Percentiles rank a stretch among this genome's conserved stretches.
phyloP scores from a whole-genome alignment of 2,329 filamentous ascomycete genomes.

The Onygenales sp. region DNA sequence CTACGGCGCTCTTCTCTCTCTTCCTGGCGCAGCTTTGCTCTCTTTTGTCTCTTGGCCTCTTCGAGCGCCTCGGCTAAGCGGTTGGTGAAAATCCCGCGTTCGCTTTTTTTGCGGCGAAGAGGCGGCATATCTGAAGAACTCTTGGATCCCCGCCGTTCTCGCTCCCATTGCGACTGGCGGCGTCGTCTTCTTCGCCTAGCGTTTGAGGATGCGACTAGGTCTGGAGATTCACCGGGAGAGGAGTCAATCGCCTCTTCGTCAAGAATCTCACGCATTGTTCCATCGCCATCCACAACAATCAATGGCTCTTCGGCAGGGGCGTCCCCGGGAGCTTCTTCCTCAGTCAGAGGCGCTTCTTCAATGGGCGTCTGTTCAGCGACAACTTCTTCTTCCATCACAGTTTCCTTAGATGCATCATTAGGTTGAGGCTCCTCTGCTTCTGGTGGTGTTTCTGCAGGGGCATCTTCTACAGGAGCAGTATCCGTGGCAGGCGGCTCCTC shows the following conservation, averaged over 20 bases:
- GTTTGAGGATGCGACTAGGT: background rate
- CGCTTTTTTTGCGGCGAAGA: slow-evolving; percentile 24
- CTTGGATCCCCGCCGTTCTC: slow-evolving; percentile 27
- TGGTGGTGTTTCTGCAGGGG: slow-evolving; percentile 4
- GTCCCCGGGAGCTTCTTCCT: background rate
- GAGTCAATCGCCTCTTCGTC: background rate
- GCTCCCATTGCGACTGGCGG: slow-evolving; percentile 20
- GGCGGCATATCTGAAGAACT: slow-evolving; percentile 25
- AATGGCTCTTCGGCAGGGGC: background rate
- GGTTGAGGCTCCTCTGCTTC: slow-evolving; percentile 7
- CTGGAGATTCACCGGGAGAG: slow-evolving; percentile 3
- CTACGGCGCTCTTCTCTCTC: slow-evolving; percentile 19
- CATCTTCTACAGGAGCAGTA: slow-evolving; percentile 8
- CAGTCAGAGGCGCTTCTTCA: slow-evolving; percentile 1
- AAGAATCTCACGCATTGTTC: background rate
- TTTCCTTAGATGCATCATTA: slow-evolving; percentile 6
- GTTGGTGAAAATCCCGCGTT: slow-evolving; percentile 22
- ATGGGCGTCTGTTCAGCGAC: slow-evolving; percentile 3
- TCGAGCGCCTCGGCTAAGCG: slow-evolving; percentile 26
- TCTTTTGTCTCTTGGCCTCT: slow-evolving; percentile 25
- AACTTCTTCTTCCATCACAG: slow-evolving; percentile 4
- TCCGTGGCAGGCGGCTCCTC: slow-evolving; percentile 8
- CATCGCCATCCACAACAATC: background rate
- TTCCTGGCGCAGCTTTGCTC: slow-evolving; percentile 14
- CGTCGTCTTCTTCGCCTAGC: slow-evolving; percentile 21